Conservation (phyloP, 306 rosid species). For the Quercus parvula region DNA sequence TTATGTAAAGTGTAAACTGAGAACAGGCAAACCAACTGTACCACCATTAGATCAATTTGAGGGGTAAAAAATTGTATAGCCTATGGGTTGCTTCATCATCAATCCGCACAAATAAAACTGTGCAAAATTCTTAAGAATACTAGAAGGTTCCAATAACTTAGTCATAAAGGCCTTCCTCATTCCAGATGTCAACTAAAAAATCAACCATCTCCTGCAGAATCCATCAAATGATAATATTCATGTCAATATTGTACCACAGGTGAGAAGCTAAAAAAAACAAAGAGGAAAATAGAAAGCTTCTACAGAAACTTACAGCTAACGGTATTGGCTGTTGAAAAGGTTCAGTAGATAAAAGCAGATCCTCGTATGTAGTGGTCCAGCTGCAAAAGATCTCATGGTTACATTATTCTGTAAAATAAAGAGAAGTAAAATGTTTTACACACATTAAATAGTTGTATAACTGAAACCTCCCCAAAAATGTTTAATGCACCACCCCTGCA, state of each 20-base stretch:
- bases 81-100: constrained; percentile 23
- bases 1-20: constrained; percentile 5
- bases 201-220: constrained; percentile 71
- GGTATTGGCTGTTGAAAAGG: constrained; percentile 49
- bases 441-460: neutral
- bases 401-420: too few species aligned
- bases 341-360: constrained; percentile 40
- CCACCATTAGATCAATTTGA: constrained; percentile 6
- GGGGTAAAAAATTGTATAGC: constrained; percentile 20
- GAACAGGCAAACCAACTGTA: constrained; percentile 26
- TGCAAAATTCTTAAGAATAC: constrained; percentile 24
- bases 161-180: constrained; percentile 62
- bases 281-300: neutral
- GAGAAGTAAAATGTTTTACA: too few species aligned
- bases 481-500: too few species aligned
- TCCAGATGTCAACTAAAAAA: constrained; percentile 65
- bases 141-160: constrained; percentile 30
- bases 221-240: constrained; percentile 3
- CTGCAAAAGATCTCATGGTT: constrained; percentile 26
- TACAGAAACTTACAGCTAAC: constrained; percentile 36
- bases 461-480: neutral
- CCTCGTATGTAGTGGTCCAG: constrained; percentile 49
- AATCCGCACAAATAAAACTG: constrained; percentile 38
- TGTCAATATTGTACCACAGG: neutral
- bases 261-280: neutral